A percentile compares a stretch with the other conserved stretches of the same genome.
Conservation (phyloP, 2,329 filamentous ascomycete species). For the Raffaelea arxii region DNA sequence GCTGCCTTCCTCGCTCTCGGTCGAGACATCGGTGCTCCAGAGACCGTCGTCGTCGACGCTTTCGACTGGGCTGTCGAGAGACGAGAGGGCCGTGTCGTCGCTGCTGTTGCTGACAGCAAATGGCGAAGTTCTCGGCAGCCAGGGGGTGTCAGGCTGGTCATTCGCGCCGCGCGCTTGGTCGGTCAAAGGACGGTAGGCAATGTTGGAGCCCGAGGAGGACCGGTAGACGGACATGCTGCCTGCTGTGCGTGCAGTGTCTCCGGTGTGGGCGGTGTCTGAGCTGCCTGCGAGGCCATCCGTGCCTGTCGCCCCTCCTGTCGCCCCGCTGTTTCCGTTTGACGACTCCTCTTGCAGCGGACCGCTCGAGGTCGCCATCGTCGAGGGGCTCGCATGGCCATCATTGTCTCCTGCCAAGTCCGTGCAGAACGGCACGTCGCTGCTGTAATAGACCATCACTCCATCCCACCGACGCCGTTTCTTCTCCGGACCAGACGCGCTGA, state of each 20-base stretch:
- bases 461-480: conserved; percentile 48
- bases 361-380: conserved; percentile 39
- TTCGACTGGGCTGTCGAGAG: conserved; percentile 1
- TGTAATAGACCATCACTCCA: conserved; percentile 78
- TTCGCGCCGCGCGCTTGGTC: conserved; percentile 17
- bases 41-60: not conserved
- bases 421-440: conserved; percentile 66
- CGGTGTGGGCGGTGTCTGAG: conserved; percentile 14
- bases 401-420: conserved; percentile 65
- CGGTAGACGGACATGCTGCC: conserved; percentile 24
- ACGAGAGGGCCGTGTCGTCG: conserved; percentile 5
- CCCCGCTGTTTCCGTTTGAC: conserved; percentile 9
- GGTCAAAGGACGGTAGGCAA: conserved; percentile 40
- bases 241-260: too few relatives aligned
- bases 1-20: conserved; percentile 21
- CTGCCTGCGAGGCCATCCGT: too few relatives aligned
- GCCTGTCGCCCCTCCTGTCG: too few relatives aligned
- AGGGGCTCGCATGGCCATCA: conserved; percentile 32
- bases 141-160: not conserved
- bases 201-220: conserved; percentile 41
- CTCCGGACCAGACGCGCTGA: conserved; percentile 37
- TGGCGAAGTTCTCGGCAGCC: not conserved
- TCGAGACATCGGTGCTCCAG: not conserved
- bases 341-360: too few relatives aligned
- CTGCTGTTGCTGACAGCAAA: not conserved